Evolutionary conservation across 495 filamentous ascomycete species (phyloP), one percentile per base, ranked within the genome.

Genomic region (Xylaria telfairii): DNA sequence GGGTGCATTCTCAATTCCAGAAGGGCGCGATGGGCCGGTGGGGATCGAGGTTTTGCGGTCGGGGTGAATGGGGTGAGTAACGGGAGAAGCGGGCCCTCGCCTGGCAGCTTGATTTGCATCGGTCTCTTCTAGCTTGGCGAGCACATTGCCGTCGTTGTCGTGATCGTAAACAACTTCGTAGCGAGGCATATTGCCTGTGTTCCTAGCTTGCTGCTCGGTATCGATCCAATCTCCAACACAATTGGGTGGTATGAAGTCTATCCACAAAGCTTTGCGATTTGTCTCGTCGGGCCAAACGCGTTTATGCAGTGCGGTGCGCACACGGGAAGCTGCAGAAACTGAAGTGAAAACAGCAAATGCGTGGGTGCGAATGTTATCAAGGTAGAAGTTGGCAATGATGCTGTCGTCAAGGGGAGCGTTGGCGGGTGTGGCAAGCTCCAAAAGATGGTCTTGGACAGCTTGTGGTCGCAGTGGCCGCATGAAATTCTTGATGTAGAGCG

Each of bases 401-500:
- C 85, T 83, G 1, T 84, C 72, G 51, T 91, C 84, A 3, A 83
- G 78, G 12, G 83, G 75, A 44, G 77, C 65, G 41, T 83, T 85
- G 6, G 88, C 85, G 1, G 90, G 80, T 2, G 91, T 83, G 17
- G 92, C 93, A 44, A 97, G 85, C 19, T 83, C 79, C 34, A 87
- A 70, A 28, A 99, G 81, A 74, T 97, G 90, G 0, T 86, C 84
- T 67, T 87, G 87, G 7, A 99, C 85, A 1, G 81, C 77, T 6
- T 75, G 75, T 2, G 87, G 86, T 71, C 92, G 92, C 10, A 99
- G 84, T 19, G 96, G 96, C 51, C 96, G 89, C 90, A 96, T 94
- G 56, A 99, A 87, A 73, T 97, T 89, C 74, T 91, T 91, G 75
- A 99, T 96, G 82, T 98, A 99, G 59, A 99, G 84, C 49, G 93